phyloP scores from a whole-genome alignment of 2,329 filamentous ascomycete genomes.

The Phaeosphaeriaceae sp. region DNA sequence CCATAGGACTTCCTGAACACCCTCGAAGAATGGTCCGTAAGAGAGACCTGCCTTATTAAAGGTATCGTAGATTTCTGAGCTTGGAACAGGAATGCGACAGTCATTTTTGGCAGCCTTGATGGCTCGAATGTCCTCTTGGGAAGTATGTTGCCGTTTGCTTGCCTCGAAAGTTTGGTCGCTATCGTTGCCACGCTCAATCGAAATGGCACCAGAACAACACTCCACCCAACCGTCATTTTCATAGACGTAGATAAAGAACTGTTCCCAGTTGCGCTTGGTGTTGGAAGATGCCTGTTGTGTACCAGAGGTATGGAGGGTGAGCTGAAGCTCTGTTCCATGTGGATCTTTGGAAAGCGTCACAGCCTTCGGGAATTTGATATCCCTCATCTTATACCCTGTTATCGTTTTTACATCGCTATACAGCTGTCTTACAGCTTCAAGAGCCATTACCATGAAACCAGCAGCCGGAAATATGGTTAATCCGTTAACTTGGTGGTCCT shows the following conservation, averaged over 20 bases:
- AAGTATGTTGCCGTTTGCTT: not conserved
- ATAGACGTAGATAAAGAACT: constrained; percentile 16
- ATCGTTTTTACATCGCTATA: not conserved
- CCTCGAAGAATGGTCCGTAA: constrained; percentile 23
- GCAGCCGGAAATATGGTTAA: constrained; percentile 33
- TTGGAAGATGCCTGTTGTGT: not conserved
- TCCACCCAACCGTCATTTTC: constrained; percentile 29
- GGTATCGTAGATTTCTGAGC: constrained; percentile 13
- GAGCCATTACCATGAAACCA: constrained; percentile 31
- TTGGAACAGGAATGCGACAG: constrained; percentile 7
- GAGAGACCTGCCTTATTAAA: constrained; percentile 14
- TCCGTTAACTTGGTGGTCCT: constrained; percentile 27
- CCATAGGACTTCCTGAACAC: constrained; percentile 14
- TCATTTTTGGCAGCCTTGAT: not conserved
- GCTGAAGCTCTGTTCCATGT: constrained; percentile 19
- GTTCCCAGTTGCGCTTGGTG: constrained; percentile 2
- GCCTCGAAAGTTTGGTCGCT: not conserved
- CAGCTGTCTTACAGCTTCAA: constrained; percentile 30
- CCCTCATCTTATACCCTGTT: constrained; percentile 11
- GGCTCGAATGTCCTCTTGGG: not conserved
- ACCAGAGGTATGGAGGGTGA: constrained; percentile 9
- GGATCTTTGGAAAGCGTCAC: constrained; percentile 3
- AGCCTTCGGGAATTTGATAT: constrained; percentile 11
- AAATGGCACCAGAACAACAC: constrained; percentile 27
- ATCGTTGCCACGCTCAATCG: constrained; percentile 9